phyloP scores from a whole-genome alignment of 805 yeast genomes.

The Spathaspora boniae region DNA sequence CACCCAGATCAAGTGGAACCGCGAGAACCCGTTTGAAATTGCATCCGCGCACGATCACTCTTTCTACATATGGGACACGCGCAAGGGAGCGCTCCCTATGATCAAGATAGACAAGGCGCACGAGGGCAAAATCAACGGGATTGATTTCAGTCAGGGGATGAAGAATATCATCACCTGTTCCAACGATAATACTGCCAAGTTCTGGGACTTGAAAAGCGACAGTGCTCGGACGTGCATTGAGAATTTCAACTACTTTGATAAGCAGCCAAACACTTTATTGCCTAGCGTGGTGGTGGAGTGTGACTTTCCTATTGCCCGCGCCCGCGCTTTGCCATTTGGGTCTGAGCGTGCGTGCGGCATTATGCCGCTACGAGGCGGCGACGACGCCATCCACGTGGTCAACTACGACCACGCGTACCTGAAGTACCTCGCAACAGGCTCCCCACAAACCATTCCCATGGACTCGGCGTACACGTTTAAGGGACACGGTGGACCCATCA shows the following conservation, averaged over 20 bases:
- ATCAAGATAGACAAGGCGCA: slow-evolving; percentile 66
- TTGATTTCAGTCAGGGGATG: slow-evolving; percentile 69
- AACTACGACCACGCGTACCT: slow-evolving; percentile 39
- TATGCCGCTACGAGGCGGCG: slow-evolving; percentile 88
- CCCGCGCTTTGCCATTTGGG: slow-evolving; percentile 88
- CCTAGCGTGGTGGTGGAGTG: slow-evolving; percentile 64
- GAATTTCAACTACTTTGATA: slow-evolving; percentile 19
- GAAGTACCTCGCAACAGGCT: slow-evolving; percentile 20
- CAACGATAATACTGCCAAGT: slow-evolving; percentile 75
- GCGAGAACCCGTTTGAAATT: slow-evolving; percentile 64
- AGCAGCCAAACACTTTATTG: slow-evolving; percentile 11
- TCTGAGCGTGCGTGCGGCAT: slow-evolving; percentile 68
- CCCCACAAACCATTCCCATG: slow-evolving; percentile 22
- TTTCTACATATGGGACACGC: slow-evolving; percentile 81
- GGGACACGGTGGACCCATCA: slow-evolving; percentile 83
- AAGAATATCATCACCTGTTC: slow-evolving; percentile 75
- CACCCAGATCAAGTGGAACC: slow-evolving; percentile 92
- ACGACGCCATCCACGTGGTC: slow-evolving; percentile 57
- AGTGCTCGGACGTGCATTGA: slow-evolving; percentile 12
- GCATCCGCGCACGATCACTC: slow-evolving; percentile 86
- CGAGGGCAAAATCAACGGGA: slow-evolving; percentile 80
- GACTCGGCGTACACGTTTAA: slow-evolving; percentile 58
- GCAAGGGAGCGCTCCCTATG: slow-evolving; percentile 78
- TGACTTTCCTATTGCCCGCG: slow-evolving; percentile 84
- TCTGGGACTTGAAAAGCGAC: slow-evolving; percentile 61